Conservation (phyloP, 768 basidiomycete genomes). For the Boletus fagicola region DNA sequence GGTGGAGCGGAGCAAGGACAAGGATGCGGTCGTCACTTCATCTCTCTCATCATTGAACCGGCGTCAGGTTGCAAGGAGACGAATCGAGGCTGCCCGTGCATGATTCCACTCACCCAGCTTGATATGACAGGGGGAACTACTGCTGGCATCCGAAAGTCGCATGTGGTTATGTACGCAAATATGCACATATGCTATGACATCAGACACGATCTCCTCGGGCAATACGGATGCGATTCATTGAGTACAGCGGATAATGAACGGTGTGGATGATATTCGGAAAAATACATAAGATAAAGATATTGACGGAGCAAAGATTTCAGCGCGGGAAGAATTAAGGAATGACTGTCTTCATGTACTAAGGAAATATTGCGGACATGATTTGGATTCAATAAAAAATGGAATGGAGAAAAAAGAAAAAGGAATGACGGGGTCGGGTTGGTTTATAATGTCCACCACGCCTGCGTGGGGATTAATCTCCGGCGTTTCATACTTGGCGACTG, state of each 20-base stretch:
- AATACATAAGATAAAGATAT: slow-evolving; percentile 11
- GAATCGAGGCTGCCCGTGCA: slow-evolving; percentile 79
- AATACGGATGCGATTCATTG: neutral
- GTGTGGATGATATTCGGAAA: neutral
- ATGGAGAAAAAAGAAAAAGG: no score
- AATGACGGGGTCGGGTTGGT: no score
- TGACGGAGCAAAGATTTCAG: neutral
- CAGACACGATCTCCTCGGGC: neutral
- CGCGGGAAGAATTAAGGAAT: neutral
- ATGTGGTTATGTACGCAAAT: slow-evolving; percentile 30
- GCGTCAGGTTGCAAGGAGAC: slow-evolving; percentile 81
- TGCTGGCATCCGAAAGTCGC: slow-evolving; percentile 14
- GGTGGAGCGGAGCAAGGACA: slow-evolving; percentile 92
- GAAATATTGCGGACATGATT: neutral
- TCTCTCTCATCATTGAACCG: slow-evolving; percentile 73
- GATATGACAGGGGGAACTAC: slow-evolving; percentile 10
- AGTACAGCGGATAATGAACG: slow-evolving; percentile 7
- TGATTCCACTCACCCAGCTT: slow-evolving; percentile 33
- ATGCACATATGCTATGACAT: slow-evolving; percentile 32
- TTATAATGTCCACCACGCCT: neutral
- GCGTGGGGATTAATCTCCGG: neutral
- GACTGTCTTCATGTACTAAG: neutral
- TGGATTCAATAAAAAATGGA: neutral
- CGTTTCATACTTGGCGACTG: slow-evolving; percentile 12
- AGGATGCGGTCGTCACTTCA: slow-evolving; percentile 48